A percentile compares a stretch with the other conserved stretches of the same genome.
phyloP scores from a whole-genome alignment of 495 filamentous ascomycete genomes.

The Cairneyella variabilis region DNA sequence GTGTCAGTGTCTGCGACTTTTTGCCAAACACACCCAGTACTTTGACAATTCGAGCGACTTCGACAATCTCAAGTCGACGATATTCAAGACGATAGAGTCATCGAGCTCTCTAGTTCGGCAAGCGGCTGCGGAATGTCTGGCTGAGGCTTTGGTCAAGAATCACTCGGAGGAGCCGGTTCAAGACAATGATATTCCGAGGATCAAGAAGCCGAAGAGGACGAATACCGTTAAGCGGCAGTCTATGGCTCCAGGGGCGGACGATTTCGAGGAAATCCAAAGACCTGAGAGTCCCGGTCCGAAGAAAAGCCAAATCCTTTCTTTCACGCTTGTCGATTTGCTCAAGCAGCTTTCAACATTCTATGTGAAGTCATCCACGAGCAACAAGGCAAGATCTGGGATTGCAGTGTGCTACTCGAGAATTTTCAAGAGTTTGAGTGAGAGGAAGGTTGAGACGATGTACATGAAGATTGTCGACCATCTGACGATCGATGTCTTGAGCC shows the following conservation, averaged over 20 bases:
- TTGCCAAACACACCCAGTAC: slow-evolving; percentile 66
- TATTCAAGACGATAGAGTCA: slow-evolving; percentile 86
- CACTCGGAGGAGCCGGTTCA: slow-evolving; percentile 62
- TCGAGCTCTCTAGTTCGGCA: slow-evolving; percentile 67
- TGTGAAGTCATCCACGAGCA: slow-evolving; percentile 71
- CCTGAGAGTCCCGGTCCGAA: slow-evolving; percentile 65
- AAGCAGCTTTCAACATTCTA: slow-evolving; percentile 81
- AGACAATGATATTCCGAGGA: slow-evolving; percentile 52
- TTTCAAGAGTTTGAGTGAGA: slow-evolving; percentile 68
- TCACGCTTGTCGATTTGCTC: slow-evolving; percentile 76
- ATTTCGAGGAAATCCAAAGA: slow-evolving; percentile 65
- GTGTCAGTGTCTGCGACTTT: slow-evolving; percentile 72
- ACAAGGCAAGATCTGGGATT: slow-evolving; percentile 76
- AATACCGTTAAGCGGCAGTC: slow-evolving; percentile 63
- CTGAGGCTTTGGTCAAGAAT: slow-evolving; percentile 70
- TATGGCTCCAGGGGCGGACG: slow-evolving; percentile 66
- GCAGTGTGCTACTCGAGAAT: slow-evolving; percentile 83
- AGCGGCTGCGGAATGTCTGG: slow-evolving; percentile 83
- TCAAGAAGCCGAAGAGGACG: slow-evolving; percentile 66
- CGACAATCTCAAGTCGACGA: slow-evolving; percentile 70
- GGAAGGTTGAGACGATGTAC: slow-evolving; percentile 75
- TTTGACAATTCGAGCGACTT: slow-evolving; percentile 93
- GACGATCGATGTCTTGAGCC: slow-evolving; percentile 72
- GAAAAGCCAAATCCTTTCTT: slow-evolving; percentile 64
- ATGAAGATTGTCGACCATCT: slow-evolving; percentile 75